Base-by-base conservation (phyloP, 2,329 filamentous ascomycete genomes). In the Chaetothyriales sp. region DNA sequence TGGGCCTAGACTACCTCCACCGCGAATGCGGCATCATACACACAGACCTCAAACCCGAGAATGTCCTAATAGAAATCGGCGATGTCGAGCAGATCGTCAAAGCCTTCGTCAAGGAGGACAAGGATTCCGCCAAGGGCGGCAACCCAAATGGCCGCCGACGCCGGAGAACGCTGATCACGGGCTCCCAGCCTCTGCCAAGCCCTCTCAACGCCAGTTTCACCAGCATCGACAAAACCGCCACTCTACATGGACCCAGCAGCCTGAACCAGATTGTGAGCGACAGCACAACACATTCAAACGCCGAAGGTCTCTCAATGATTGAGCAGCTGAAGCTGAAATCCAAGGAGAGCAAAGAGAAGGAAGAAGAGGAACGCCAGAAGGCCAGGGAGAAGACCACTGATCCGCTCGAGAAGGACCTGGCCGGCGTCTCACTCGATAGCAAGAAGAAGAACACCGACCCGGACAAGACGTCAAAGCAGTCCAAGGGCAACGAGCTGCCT, bases 21-120 rank as follows among this genome's bases (percentile, higher is more conserved):
- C 83, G 92, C 62, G 90, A 98, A 71, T 98, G 92, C 70, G 92
- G 92, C 65, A 97, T 98, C 71, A 95, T 98, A 64, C 92, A 98
- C 70, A 97, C 92, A 49, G 80, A 83, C 66, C 65, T 83, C 55
- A 83, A 98, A 70, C 92, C 92, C 47, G 92, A 98, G 67, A 98
- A 98, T 65, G 92, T 98, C 29, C 76, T 98, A 59, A 97, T 98
- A 66, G 92, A 98, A 71, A 97, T 98, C 64, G 92, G 92, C 60
- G 92, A 98, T 62, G 92, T 98, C 48, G 92, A 98, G 73, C 88
- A 97, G 69, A 97, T 97, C 57, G 92, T 98, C 53, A 90, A 95
- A 70, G 89, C 86, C 55, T 90, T 94, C 58, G 90, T 98, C 51
- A 90, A 95, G 69, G 86, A 82, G 56, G 86, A 92, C 48, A 73